Evolutionary conservation across 345 rosid genomes (phyloP).

Genomic region (Arabidopsis suecica): DNA sequence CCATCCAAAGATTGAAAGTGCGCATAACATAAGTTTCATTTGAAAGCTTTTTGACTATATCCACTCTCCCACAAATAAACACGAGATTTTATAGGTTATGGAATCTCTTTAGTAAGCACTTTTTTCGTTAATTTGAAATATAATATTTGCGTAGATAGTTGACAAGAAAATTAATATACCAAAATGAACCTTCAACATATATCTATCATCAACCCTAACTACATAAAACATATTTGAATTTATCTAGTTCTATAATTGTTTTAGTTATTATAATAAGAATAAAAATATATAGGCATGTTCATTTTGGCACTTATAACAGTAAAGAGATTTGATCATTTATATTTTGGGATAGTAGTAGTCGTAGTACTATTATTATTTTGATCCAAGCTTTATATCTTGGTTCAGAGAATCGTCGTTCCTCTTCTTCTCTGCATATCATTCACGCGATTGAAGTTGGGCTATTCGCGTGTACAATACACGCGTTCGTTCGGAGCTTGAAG

Average conservation of each 20-base stretch:
- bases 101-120: slow-evolving; percentile 16
- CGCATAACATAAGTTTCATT: slow-evolving; percentile 41
- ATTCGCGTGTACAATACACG: not conserved
- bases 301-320: not conserved
- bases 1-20: slow-evolving; percentile 43
- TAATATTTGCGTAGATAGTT: not conserved
- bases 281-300: not conserved
- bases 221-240: not conserved
- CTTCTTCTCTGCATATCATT: not conserved
- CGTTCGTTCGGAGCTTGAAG: not conserved
- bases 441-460: not conserved
- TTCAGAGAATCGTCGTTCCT: not conserved
- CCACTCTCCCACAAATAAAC: slow-evolving; percentile 41
- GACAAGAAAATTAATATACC: not conserved
- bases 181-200: not conserved
- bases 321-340: not conserved
- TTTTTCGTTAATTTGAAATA: not conserved
- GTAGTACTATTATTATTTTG: not conserved
- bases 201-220: not conserved
- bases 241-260: not conserved
- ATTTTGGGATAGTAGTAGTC: not conserved
- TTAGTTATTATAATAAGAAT: not conserved
- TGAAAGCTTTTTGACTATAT: slow-evolving; percentile 42
- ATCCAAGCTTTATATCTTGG: no score
- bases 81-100: slow-evolving; percentile 19